Percentiles rank a stretch among this genome's conserved stretches.
phyloP scores from a whole-genome alignment of 1,139 yeast genomes.

The Nematodospora anomalae region DNA sequence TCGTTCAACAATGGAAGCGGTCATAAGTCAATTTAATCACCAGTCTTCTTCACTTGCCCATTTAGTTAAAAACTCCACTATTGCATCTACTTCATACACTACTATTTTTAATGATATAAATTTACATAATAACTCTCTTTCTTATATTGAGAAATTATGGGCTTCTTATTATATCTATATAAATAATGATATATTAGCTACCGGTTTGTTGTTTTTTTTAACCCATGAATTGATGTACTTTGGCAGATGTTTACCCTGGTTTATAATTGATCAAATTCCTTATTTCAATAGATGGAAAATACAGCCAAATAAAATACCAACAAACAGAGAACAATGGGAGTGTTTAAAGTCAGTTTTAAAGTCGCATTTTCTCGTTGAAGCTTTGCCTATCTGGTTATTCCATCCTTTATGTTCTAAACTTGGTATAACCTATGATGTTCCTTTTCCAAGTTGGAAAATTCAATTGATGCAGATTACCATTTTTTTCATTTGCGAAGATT shows the following conservation, averaged over 20 bases:
- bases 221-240: constrained; percentile 82
- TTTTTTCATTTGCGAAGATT: constrained; percentile 83
- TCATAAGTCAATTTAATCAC: neutral
- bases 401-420: constrained; percentile 81
- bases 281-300: constrained; percentile 76
- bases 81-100: neutral
- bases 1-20: neutral
- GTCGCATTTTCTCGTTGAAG: constrained; percentile 88
- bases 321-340: constrained; percentile 83
- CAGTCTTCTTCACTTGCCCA: neutral
- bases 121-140: neutral
- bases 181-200: constrained; percentile 76
- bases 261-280: constrained; percentile 71
- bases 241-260: constrained; percentile 85
- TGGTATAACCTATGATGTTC: constrained; percentile 75
- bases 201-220: constrained; percentile 73
- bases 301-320: constrained; percentile 77
- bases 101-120: neutral
- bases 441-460: constrained; percentile 68
- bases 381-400: constrained; percentile 93
- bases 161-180: constrained; percentile 74
- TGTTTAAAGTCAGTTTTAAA: constrained; percentile 81
- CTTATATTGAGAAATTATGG: constrained; percentile 60
- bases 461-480: constrained; percentile 65
- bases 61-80: neutral